Conservation (phyloP, 768 basidiomycete genomes). For the Suillus paluster region DNA sequence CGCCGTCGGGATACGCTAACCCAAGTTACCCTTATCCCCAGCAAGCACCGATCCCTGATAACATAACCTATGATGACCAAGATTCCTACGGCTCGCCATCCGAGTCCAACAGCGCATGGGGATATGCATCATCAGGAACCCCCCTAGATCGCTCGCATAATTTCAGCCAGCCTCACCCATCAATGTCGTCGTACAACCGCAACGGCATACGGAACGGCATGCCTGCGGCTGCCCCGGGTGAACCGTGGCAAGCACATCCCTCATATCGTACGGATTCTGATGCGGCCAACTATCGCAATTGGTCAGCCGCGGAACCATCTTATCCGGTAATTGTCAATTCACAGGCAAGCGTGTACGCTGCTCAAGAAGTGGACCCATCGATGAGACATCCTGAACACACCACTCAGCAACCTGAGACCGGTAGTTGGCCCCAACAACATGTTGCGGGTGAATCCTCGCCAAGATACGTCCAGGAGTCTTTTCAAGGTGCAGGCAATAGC, state of each 20-base stretch:
- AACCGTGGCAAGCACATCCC: conserved; percentile 29
- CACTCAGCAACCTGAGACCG: conserved; percentile 40
- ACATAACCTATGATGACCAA: conserved; percentile 45
- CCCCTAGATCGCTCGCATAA: conserved; percentile 43
- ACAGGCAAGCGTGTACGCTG: conserved; percentile 28
- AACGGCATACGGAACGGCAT: conserved; percentile 31
- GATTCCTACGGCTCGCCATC: conserved; percentile 47
- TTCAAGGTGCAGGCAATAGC: conserved; percentile 22
- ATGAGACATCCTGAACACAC: conserved; percentile 36
- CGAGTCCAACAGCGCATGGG: conserved; percentile 58
- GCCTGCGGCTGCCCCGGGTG: conserved; percentile 17
- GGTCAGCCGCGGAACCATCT: conserved; percentile 46
- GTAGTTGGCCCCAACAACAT: conserved; percentile 33
- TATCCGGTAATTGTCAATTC: conserved; percentile 38
- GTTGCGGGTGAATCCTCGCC: conserved; percentile 18
- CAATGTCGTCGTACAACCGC: conserved; percentile 55
- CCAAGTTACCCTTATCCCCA: conserved; percentile 52
- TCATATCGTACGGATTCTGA: conserved; percentile 34
- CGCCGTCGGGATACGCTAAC: conserved; percentile 41
- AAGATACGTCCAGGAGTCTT: conserved; percentile 23
- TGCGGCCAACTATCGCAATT: conserved; percentile 51
- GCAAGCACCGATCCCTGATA: conserved; percentile 43
- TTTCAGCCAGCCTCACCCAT: conserved; percentile 52
- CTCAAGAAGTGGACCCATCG: conserved; percentile 45
- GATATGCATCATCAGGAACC: conserved; percentile 42